phyloP scores from a whole-genome alignment of 208 protist genomes.

The Wallacemonas sp. region DNA sequence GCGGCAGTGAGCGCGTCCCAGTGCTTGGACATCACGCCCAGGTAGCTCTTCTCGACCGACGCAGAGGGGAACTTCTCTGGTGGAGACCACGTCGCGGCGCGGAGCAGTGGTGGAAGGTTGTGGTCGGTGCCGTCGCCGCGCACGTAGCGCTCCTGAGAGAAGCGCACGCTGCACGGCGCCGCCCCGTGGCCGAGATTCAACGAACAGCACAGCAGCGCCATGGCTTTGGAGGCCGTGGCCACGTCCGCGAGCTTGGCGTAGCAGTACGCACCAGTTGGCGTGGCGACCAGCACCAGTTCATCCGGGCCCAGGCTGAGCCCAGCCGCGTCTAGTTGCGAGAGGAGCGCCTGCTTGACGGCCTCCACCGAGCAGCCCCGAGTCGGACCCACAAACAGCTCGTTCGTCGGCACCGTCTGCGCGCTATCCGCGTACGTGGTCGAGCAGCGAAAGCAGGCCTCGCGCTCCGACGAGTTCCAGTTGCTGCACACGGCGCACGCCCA shows the following conservation, averaged over 20 bases:
- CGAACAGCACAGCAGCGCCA: constrained; percentile 51
- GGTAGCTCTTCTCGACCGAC: constrained; percentile 53
- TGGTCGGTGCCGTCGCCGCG: constrained; percentile 22
- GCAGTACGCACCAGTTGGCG: background rate
- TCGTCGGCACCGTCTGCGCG: constrained; percentile 36
- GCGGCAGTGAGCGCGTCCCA: constrained; percentile 66
- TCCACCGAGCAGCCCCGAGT: constrained; percentile 26
- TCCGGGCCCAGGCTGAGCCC: constrained; percentile 8
- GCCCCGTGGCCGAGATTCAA: constrained; percentile 29
- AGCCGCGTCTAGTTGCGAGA: background rate
- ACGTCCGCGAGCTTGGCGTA: constrained; percentile 51
- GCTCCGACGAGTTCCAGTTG: constrained; percentile 76
- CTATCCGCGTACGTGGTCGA: constrained; percentile 42
- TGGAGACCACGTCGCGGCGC: constrained; percentile 39
- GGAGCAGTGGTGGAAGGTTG: constrained; percentile 6
- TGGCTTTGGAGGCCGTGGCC: constrained; percentile 48
- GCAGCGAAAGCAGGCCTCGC: constrained; percentile 73
- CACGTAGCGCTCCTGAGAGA: constrained; percentile 25
- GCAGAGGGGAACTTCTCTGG: constrained; percentile 44
- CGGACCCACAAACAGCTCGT: constrained; percentile 46
- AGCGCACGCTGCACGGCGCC: constrained; percentile 26
- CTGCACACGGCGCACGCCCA: constrained; percentile 89
- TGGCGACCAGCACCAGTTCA: constrained; percentile 15
- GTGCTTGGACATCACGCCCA: constrained; percentile 57
- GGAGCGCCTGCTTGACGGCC: constrained; percentile 29